Percentiles rank a stretch among this genome's conserved stretches.
Conservation (phyloP, 345 rosid genomes). For the Mercurialis annua region DNA sequence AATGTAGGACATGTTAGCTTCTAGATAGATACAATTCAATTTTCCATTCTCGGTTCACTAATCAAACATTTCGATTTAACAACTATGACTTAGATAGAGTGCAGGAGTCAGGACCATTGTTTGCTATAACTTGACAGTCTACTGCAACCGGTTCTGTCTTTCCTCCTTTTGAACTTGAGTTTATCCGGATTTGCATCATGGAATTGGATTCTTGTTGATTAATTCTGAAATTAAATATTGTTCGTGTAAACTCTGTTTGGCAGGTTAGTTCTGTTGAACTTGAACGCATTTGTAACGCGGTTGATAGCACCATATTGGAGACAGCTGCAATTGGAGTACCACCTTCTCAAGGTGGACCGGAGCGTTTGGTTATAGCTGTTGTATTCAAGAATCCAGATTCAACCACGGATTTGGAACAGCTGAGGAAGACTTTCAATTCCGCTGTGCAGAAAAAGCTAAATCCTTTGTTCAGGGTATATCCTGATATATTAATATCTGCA, state of each 20-base stretch:
- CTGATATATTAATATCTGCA: not conserved
- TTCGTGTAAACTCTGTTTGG: constrained; percentile 1
- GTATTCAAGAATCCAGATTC: constrained; percentile 52
- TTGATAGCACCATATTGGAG: constrained; percentile 60
- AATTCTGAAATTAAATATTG: not conserved
- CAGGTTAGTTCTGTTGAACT: constrained; percentile 94
- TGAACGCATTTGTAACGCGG: constrained; percentile 80
- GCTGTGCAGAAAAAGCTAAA: constrained; percentile 84
- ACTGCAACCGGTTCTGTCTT: not conserved
- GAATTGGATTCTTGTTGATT: not conserved
- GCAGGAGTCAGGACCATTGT: no score
- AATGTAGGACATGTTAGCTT: no score
- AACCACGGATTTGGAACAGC: constrained; percentile 40
- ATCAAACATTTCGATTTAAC: no score
- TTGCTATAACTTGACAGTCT: no score
- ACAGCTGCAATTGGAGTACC: constrained; percentile 98
- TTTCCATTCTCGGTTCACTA: no score
- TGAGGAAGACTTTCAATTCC: constrained; percentile 66
- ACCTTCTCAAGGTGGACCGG: constrained; percentile 86
- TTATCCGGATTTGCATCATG: not conserved
- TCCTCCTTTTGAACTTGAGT: not conserved
- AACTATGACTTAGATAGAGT: no score
- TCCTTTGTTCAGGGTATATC: constrained; percentile 77
- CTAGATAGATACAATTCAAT: no score
- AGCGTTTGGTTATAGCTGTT: constrained; percentile 68